Conservation (phyloP, 306 rosid genomes). For the Quercus wislizeni region DNA sequence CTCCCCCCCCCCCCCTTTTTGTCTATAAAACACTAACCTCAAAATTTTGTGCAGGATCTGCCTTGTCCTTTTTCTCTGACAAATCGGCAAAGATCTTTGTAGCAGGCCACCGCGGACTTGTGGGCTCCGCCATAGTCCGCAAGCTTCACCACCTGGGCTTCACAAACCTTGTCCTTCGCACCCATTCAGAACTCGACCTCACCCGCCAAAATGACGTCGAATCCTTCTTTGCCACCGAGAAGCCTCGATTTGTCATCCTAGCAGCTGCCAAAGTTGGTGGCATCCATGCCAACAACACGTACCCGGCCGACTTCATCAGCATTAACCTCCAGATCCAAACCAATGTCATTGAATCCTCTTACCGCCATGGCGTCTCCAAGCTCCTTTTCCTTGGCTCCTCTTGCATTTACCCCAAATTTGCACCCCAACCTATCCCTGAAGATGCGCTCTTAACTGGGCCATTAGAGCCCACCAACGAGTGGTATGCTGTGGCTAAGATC, state of each 20-base stretch:
- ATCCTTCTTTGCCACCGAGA: slow-evolving; percentile 72
- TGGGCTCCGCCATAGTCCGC: slow-evolving; percentile 87
- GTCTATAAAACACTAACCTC: not conserved
- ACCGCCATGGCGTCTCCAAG: slow-evolving; percentile 66
- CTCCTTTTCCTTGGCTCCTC: slow-evolving; percentile 87
- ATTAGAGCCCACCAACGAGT: slow-evolving; percentile 92
- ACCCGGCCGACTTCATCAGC: slow-evolving; percentile 88
- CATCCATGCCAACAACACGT: slow-evolving; percentile 91
- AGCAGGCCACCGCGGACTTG: slow-evolving; percentile 96
- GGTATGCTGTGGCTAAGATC: slow-evolving; percentile 97
- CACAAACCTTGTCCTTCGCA: slow-evolving; percentile 57
- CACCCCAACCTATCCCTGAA: slow-evolving; percentile 93
- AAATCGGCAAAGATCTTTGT: slow-evolving; percentile 85
- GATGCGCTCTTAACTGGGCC: slow-evolving; percentile 76
- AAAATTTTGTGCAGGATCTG: slow-evolving; percentile 26
- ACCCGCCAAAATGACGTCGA: slow-evolving; percentile 83
- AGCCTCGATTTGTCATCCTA: slow-evolving; percentile 71
- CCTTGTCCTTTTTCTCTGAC: slow-evolving; percentile 49
- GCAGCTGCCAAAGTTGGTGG: slow-evolving; percentile 99
- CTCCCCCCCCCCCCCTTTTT: not conserved
- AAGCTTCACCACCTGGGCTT: slow-evolving; percentile 72
- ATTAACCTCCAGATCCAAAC: slow-evolving; percentile 94
- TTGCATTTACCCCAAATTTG: slow-evolving; percentile 92
- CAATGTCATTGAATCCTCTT: slow-evolving; percentile 75
- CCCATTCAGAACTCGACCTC: slow-evolving; percentile 83